Evolutionary conservation across 371 early-diverging fungal species (phyloP).

Genomic region (Paraphysoderma sedebokerense): DNA sequence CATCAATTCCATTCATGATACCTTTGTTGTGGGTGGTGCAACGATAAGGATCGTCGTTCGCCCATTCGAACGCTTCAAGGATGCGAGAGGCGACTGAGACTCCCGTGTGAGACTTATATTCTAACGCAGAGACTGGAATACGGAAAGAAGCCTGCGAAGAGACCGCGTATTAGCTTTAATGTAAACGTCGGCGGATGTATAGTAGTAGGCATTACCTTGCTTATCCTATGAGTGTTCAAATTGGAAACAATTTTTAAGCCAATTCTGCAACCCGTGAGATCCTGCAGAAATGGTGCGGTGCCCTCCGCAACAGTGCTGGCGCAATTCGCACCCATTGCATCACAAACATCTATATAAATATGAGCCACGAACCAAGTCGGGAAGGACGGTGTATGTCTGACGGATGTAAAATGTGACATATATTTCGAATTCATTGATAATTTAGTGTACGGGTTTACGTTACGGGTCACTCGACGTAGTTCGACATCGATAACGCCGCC

Average conservation of each 20-base stretch:
- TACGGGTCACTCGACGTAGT: conserved; percentile 16
- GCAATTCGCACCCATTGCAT: conserved; percentile 54
- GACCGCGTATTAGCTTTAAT: conserved; percentile 8
- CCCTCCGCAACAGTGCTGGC: conserved; percentile 43
- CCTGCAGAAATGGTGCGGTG: not conserved
- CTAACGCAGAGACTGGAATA: conserved; percentile 30
- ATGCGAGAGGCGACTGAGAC: conserved; percentile 31
- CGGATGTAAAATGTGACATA: not conserved
- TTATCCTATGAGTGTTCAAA: not conserved
- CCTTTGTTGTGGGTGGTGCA: conserved; percentile 56
- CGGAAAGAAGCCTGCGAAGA: conserved; percentile 26
- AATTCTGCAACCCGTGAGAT: not conserved
- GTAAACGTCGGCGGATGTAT: not conserved
- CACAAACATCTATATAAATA: conserved; percentile 45
- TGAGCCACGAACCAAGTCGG: conserved; percentile 42
- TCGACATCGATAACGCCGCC: conserved; percentile 38
- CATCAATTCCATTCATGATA: conserved; percentile 55
- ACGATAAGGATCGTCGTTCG: conserved; percentile 40
- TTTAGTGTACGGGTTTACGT: not conserved
- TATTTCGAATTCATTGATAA: too few species aligned
- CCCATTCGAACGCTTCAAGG: conserved; percentile 44
- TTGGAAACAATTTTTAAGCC: not conserved
- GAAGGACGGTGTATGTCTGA: not conserved
- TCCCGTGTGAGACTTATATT: conserved; percentile 34
- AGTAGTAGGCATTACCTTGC: not conserved